Conservation (phyloP, 768 basidiomycete species). For the Agrocybe praecox region DNA sequence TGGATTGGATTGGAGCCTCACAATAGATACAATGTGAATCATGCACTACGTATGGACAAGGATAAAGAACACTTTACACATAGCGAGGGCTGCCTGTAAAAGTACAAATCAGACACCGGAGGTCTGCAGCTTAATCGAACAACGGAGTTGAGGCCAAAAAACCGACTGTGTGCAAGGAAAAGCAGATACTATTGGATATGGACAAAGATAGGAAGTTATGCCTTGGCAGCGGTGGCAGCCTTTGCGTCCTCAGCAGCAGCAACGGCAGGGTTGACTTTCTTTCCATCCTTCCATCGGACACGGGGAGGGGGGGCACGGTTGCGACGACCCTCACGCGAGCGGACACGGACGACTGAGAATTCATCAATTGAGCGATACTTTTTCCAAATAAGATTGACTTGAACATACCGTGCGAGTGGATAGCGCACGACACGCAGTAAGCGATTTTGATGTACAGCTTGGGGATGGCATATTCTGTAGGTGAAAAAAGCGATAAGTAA, state of each 20-base stretch:
- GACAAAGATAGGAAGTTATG: constrained; percentile 34
- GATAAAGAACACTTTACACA: neutral
- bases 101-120: constrained; percentile 3
- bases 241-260: constrained; percentile 91
- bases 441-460: constrained; percentile 99
- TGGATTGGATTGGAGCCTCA: neutral
- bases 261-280: constrained; percentile 96
- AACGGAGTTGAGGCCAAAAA: neutral
- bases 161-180: neutral
- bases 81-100: neutral
- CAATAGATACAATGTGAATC: neutral
- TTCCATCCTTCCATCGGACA: constrained; percentile 92
- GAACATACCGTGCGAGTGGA: constrained; percentile 93
- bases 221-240: constrained; percentile 52
- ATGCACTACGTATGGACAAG: neutral
- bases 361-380: neutral
- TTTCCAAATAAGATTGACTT: neutral
- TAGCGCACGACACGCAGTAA: constrained; percentile 99
- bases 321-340: constrained; percentile 92
- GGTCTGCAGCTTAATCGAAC: constrained; percentile 4
- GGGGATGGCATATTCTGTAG: constrained; percentile 89
- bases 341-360: constrained; percentile 93
- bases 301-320: constrained; percentile 98
- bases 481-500: constrained; percentile 1
- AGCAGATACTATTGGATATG: constrained; percentile 4